Percentiles rank a stretch among this genome's conserved stretches.
Conservation (phyloP, 2,329 filamentous ascomycete species). For the Teratosphaeria gauchensis region DNA sequence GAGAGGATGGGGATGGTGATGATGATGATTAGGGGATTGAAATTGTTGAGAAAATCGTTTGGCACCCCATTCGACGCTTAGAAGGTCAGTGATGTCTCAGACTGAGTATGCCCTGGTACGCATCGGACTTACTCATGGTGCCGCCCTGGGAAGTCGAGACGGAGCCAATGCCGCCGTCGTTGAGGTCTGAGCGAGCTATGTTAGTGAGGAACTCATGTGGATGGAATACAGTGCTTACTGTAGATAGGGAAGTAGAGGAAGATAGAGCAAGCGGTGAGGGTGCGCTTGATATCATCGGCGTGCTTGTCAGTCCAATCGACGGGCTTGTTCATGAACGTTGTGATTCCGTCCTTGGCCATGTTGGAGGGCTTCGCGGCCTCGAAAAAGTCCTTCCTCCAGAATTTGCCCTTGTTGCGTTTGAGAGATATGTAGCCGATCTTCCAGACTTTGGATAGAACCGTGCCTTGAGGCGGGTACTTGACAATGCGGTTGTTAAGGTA, state of each 20-base stretch:
- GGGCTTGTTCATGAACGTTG: conserved; percentile 8
- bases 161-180: conserved; percentile 22
- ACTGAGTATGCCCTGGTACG: no score
- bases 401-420: conserved; percentile 13
- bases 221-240: no score
- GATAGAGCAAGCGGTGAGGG: conserved; percentile 55
- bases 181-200: neutral
- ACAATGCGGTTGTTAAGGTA: conserved; percentile 13
- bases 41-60: conserved; percentile 37
- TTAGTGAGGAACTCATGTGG: no score
- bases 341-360: conserved; percentile 11
- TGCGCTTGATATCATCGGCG: conserved; percentile 59
- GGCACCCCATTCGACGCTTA: conserved; percentile 26
- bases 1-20: conserved; percentile 32
- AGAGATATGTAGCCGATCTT: conserved; percentile 13
- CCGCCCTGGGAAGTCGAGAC: conserved; percentile 12
- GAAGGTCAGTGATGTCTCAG: no score
- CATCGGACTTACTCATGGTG: conserved; percentile 14
- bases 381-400: conserved; percentile 17
- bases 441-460: conserved; percentile 11
- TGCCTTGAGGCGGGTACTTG: conserved; percentile 16
- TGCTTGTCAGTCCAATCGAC: conserved; percentile 56
- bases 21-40: conserved; percentile 36
- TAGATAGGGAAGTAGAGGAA: conserved; percentile 40
- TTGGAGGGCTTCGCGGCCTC: conserved; percentile 14